phyloP scores from a whole-genome alignment of 768 basidiomycete species.

The Termitomyces sp. region DNA sequence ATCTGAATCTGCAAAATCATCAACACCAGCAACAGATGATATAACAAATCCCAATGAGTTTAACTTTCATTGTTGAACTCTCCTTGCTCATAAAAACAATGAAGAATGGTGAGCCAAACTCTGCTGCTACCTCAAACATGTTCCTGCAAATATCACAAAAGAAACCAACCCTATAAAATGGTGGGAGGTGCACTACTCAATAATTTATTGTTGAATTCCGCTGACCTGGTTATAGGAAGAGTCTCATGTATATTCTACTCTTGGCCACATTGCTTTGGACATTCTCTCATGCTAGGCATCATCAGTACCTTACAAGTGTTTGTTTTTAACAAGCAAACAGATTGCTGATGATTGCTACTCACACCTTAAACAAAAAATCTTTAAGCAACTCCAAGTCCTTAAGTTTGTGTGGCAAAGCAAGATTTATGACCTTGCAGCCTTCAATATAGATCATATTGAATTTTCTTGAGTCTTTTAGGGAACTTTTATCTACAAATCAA shows the following conservation, averaged over 20 bases:
- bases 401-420: conserved; percentile 9
- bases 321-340: conserved; percentile 13
- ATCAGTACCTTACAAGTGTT: conserved; percentile 17
- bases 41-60: not conserved
- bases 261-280: conserved; percentile 13
- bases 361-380: not conserved
- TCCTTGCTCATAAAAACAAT: not conserved
- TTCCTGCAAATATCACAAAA: conserved; percentile 13
- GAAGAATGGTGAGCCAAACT: conserved; percentile 11
- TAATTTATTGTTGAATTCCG: no score
- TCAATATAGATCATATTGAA: not conserved
- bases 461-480: not conserved
- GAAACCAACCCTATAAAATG: conserved; percentile 14
- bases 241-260: conserved; percentile 1
- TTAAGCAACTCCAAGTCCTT: conserved; percentile 9
- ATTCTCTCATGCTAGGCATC: conserved; percentile 16
- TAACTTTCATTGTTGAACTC: conserved; percentile 1
- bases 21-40: not conserved
- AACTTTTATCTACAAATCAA: not conserved
- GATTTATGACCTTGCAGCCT: conserved; percentile 46
- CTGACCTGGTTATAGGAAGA: not conserved
- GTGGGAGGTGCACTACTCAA: conserved; percentile 13
- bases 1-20: no score
- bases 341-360: not conserved
- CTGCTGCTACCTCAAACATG: conserved; percentile 11